phyloP scores from a whole-genome alignment of 2,329 filamentous ascomycete genomes.

The Fusarium sp. region DNA sequence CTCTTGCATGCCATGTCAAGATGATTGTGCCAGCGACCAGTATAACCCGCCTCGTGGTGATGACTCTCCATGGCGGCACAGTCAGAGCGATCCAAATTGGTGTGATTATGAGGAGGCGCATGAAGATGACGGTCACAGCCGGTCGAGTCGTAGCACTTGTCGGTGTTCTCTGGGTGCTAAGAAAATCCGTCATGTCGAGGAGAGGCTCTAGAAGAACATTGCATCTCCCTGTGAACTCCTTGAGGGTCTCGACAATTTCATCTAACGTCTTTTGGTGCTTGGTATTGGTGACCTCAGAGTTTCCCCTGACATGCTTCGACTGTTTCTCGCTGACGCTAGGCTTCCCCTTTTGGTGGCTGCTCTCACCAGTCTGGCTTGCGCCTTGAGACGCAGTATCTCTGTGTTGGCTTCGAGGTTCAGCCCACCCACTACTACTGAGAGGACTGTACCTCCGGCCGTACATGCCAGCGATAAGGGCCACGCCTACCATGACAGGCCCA shows the following conservation, averaged over 20 bases:
- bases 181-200: slow-evolving; percentile 88
- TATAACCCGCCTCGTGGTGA: slow-evolving; percentile 86
- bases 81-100: slow-evolving; percentile 89
- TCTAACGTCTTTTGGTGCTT: slow-evolving; percentile 94
- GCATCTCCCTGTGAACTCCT: slow-evolving; percentile 89
- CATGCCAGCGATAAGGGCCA: slow-evolving; percentile 88
- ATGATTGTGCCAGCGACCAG: slow-evolving; percentile 88
- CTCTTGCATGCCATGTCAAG: slow-evolving; percentile 91
- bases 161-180: slow-evolving; percentile 89
- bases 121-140: slow-evolving; percentile 87
- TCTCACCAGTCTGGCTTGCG: slow-evolving; percentile 27
- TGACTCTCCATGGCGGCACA: slow-evolving; percentile 82
- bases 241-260: slow-evolving; percentile 94
- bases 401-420: slow-evolving; percentile 56
- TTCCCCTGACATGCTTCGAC: slow-evolving; percentile 55
- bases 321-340: slow-evolving; percentile 42
- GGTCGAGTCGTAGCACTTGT: slow-evolving; percentile 92
- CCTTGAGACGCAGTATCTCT: slow-evolving; percentile 41
- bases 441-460: slow-evolving; percentile 91
- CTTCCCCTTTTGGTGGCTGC: slow-evolving; percentile 40
- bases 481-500: slow-evolving; percentile 84
- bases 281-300: slow-evolving; percentile 70
- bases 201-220: slow-evolving; percentile 93
- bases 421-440: slow-evolving; percentile 84
- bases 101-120: slow-evolving; percentile 87